A percentile compares a stretch with the other conserved stretches of the same genome.
Conservation (phyloP, 495 filamentous ascomycete species). For the Trichoderma orchidacearum region DNA sequence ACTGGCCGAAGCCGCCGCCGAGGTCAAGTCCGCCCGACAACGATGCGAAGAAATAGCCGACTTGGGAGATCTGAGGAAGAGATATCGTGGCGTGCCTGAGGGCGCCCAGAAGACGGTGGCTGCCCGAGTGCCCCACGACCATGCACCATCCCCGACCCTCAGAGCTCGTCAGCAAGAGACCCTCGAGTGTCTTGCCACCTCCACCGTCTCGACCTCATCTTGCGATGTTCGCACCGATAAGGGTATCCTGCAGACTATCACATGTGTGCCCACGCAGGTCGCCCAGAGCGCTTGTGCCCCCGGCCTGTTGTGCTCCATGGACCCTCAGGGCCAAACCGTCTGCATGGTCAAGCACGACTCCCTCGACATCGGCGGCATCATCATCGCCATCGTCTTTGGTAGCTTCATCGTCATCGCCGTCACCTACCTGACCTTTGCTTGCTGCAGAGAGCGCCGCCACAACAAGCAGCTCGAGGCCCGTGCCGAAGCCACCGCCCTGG, state of each 20-base stretch:
- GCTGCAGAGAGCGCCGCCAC: conserved; percentile 21
- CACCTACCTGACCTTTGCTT: conserved; percentile 22
- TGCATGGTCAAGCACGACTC: conserved; percentile 29
- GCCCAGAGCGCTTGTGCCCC: conserved; percentile 24
- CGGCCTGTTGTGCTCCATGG: conserved; percentile 26
- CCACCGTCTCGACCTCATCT: conserved; percentile 10
- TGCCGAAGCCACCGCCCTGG: conserved; percentile 21
- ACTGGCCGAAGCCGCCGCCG: conserved; percentile 16
- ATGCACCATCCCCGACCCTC: conserved; percentile 4
- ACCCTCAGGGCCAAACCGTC: conserved; percentile 14
- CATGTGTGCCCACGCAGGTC: conserved; percentile 22
- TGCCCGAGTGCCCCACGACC: conserved; percentile 3
- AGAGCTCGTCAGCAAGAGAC: neutral
- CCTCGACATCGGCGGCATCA: conserved; percentile 20
- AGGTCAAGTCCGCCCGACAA: conserved; percentile 16
- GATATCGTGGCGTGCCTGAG: conserved; percentile 8
- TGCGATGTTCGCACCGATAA: conserved; percentile 22
- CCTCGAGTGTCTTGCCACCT: conserved; percentile 22
- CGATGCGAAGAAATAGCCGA: conserved; percentile 18
- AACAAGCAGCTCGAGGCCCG: conserved; percentile 16
- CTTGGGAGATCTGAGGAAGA: conserved; percentile 8
- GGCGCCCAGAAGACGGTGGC: conserved; percentile 5
- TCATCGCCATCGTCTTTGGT: conserved; percentile 29
- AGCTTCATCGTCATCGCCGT: conserved; percentile 13
- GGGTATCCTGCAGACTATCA: conserved; percentile 13